Evolutionary conservation across 495 filamentous ascomycete species (phyloP).

Genomic region (Jackrogersella minutella): DNA sequence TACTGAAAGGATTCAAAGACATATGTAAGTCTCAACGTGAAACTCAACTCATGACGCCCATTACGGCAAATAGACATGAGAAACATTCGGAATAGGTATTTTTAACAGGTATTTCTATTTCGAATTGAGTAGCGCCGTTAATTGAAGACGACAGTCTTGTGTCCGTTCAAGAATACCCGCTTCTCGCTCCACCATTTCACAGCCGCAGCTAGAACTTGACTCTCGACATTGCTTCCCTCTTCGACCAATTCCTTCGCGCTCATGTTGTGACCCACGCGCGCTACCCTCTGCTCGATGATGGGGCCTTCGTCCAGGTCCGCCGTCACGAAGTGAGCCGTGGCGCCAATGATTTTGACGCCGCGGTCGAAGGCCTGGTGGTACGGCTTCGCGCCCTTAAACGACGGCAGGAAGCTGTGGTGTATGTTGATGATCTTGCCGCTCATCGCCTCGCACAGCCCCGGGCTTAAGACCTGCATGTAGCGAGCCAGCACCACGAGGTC

Average conservation of each 20-base stretch:
- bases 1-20: not conserved
- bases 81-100: not conserved
- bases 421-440: constrained; percentile 82
- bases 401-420: constrained; percentile 80
- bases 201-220: constrained; percentile 73
- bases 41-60: not conserved
- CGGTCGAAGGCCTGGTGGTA: constrained; percentile 82
- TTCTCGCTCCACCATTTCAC: constrained; percentile 78
- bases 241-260: constrained; percentile 74
- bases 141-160: constrained; percentile 77
- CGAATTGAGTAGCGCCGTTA: constrained; percentile 9
- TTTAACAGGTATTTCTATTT: not conserved
- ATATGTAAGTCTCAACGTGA: not conserved
- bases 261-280: constrained; percentile 73
- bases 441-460: constrained; percentile 74
- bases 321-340: constrained; percentile 80
- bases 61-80: not conserved
- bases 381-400: constrained; percentile 81
- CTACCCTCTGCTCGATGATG: constrained; percentile 80
- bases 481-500: constrained; percentile 80
- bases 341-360: constrained; percentile 82
- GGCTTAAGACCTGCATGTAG: constrained; percentile 84
- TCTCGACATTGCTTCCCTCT: constrained; percentile 78
- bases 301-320: constrained; percentile 79
- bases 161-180: constrained; percentile 73